These are phyloP conservation scores for Ophiostoma piceae DNA, from an alignment of 2,329 filamentous ascomycete genomes.

Conservation along the genomic window DNA sequence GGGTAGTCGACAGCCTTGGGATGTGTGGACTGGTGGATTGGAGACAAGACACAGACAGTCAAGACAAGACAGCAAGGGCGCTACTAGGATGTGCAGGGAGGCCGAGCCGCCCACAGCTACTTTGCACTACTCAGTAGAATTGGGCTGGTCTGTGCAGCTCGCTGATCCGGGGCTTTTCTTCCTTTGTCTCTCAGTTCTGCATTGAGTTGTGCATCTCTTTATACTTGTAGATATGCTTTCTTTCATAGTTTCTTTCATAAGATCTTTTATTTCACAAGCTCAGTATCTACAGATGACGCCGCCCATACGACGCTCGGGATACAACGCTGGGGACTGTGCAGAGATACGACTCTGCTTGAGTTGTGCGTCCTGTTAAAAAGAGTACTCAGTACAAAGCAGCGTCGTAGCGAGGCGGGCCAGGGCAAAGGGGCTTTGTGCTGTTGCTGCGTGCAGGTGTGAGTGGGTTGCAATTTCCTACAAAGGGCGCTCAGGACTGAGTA, in stretches of 20 bases:
- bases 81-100: too few relatives aligned
- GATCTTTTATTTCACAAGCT: neutral
- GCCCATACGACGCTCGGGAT: slow-evolving; percentile 9
- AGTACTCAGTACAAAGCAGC: neutral
- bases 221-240: too few relatives aligned
- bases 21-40: too few relatives aligned
- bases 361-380: too few relatives aligned
- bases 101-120: too few relatives aligned
- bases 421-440: neutral
- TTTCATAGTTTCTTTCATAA: too few relatives aligned
- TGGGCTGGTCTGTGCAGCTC: neutral
- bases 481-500: neutral
- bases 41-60: too few relatives aligned
- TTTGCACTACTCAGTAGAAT: too few relatives aligned
- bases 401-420: slow-evolving; percentile 8
- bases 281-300: neutral
- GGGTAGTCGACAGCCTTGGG: too few relatives aligned
- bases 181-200: neutral
- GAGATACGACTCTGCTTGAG: neutral
- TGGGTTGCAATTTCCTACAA: slow-evolving; percentile 7
- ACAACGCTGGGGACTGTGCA: neutral
- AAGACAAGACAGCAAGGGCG: too few relatives aligned
- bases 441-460: neutral
- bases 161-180: slow-evolving; percentile 13
- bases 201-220: too few relatives aligned